A percentile compares a stretch with the other conserved stretches of the same genome.
Conservation (phyloP, 2,329 filamentous ascomycete species). For the Fusarium sp. region DNA sequence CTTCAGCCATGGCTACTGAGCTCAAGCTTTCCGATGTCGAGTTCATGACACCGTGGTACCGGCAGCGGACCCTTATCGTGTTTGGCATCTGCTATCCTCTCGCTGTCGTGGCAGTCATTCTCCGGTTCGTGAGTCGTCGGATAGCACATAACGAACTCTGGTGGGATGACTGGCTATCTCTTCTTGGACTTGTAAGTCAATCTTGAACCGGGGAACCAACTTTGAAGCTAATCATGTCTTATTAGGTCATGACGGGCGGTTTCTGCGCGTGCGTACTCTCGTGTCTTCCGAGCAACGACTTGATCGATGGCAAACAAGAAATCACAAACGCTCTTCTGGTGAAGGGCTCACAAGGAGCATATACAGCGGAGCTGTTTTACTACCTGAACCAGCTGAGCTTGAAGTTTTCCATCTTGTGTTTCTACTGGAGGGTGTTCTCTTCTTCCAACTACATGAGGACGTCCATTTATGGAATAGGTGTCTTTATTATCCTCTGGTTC, state of each 20-base stretch:
- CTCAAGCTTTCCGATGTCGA: slow-evolving; percentile 3
- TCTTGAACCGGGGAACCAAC: no score
- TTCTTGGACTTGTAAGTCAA: background rate
- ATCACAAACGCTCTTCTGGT: background rate
- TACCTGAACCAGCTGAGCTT: no score
- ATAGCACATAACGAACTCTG: background rate
- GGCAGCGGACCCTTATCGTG: slow-evolving; percentile 1
- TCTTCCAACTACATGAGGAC: no score
- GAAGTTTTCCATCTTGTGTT: no score
- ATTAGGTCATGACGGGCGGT: background rate
- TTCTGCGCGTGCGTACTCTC: background rate
- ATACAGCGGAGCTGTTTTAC: background rate
- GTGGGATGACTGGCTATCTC: slow-evolving; percentile 11
- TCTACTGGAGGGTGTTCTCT: no score
- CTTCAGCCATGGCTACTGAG: background rate
- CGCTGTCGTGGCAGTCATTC: background rate
- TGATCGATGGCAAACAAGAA: background rate
- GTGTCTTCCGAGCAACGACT: background rate
- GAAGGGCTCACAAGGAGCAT: background rate
- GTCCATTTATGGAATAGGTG: no score
- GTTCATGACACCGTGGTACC: slow-evolving; percentile 1
- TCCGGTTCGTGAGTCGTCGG: background rate
- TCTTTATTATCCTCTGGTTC: no score
- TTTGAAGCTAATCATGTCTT: background rate
- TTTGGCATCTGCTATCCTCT: slow-evolving; percentile 2